phyloP scores from a whole-genome alignment of 768 basidiomycete genomes.

The Auricularia sp. region DNA sequence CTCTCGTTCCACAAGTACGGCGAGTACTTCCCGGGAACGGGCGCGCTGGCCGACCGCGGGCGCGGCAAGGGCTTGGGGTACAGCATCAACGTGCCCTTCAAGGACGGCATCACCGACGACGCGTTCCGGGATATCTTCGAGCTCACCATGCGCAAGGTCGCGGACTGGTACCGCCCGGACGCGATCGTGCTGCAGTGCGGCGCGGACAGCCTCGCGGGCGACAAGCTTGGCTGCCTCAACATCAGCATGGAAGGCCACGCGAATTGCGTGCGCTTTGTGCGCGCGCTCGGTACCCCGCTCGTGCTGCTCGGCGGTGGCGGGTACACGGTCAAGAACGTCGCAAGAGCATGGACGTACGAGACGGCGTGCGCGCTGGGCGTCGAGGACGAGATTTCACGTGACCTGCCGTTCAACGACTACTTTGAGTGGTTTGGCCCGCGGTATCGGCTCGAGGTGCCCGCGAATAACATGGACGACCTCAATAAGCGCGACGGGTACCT shows the following conservation, averaged over 20 bases:
- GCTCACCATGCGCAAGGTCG: conserved; percentile 35
- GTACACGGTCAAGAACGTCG: conserved; percentile 40
- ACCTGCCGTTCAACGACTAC: conserved; percentile 24
- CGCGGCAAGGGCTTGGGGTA: conserved; percentile 34
- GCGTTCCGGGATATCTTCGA: conserved; percentile 32
- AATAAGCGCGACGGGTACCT: conserved; percentile 32
- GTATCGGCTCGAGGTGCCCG: conserved; percentile 36
- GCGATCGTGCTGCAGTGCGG: conserved; percentile 41
- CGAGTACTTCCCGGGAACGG: conserved; percentile 41
- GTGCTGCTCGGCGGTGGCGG: conserved; percentile 39
- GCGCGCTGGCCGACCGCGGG: conserved; percentile 33
- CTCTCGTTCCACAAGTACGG: conserved; percentile 39
- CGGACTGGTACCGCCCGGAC: conserved; percentile 37
- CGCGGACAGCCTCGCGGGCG: conserved; percentile 36
- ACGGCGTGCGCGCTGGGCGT: conserved; percentile 33
- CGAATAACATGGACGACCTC: conserved; percentile 37
- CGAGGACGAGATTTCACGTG: conserved; percentile 21
- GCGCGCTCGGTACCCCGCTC: conserved; percentile 30
- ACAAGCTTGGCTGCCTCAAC: conserved; percentile 40
- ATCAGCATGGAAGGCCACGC: conserved; percentile 37
- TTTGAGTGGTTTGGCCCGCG: conserved; percentile 39
- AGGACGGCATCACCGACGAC: conserved; percentile 39
- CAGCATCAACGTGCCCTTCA: conserved; percentile 36
- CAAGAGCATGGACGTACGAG: conserved; percentile 39
- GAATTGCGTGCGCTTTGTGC: conserved; percentile 33